Base-by-base conservation (phyloP, 176 grass and related monocot species). In the Guadua angustifolia region DNA sequence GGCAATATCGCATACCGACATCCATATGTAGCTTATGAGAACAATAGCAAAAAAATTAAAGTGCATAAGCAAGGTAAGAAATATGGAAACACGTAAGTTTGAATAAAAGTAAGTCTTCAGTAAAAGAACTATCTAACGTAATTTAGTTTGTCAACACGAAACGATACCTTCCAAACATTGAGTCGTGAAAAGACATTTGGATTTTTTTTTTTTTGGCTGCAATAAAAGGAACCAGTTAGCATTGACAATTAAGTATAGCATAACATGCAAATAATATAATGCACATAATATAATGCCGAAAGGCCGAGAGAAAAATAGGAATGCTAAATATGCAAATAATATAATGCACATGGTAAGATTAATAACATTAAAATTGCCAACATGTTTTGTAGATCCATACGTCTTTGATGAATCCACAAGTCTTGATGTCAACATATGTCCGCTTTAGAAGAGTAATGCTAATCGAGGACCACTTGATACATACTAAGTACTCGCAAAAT, bases 201-300 rank as follows among this genome's bases (percentile, higher is more conserved):
- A 84, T n/a, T 86, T 94, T n/a, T 97, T 97, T 87, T 97, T 87
- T 75, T 91, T 91, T 79, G 94, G 94, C 94, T 97, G 71, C 15
- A 71, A 85, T 17, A 50, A 69, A 60, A 16, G 3, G 19, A 66
- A 84, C 8, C 18, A 25, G 59, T 82, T 62, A 82, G 52, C 29
- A 63, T 22, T 24, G 1, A 89, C 45, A 82, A 26, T 73, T 78
- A 17, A 56, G 5, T 36, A 57, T 24, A 44, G 3, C 11, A 29
- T 35, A 61, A 83, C 33, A 66, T 16, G 82, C 78, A 98, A 84
- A 51, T 92, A 92, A 86, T 95, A 92, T 78, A 94, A 77, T 80
- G 89, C 86, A 64, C 95, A 88, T 38, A 85, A 87, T 79, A 90
- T 71, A 95, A 87, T 76, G 84, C 93, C 93, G 65, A 88, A 88